Evolutionary conservation across 345 rosid genomes (phyloP).

Genomic region (Bretschneidera sinensis): DNA sequence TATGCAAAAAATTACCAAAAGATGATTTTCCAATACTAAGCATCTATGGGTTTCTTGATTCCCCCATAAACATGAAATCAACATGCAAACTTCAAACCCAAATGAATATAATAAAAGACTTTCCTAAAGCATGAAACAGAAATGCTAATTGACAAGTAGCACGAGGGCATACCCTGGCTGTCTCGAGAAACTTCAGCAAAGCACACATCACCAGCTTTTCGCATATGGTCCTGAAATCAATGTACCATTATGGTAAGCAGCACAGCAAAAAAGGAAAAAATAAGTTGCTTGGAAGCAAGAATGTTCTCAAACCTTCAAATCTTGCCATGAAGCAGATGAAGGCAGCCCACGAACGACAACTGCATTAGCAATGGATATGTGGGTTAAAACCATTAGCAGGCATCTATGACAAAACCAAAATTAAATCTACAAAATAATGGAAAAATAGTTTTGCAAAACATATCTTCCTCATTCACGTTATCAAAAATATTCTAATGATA

Average conservation of each 20-base stretch:
- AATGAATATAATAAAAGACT: background rate
- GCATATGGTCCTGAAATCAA: conserved; percentile 80
- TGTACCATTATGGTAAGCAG: conserved; percentile 10
- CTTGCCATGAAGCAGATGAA: conserved; percentile 98
- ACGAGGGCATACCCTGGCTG: conserved; percentile 53
- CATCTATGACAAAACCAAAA: background rate
- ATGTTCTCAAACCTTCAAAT: conserved; percentile 61
- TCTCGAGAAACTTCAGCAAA: conserved; percentile 92
- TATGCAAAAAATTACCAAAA: background rate
- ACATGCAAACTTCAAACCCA: no score
- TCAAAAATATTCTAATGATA: background rate
- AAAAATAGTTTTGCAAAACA: no score
- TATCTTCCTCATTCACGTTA: no score
- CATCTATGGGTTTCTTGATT: no score
- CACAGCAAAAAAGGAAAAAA: background rate
- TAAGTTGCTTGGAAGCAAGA: background rate
- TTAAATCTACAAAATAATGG: background rate
- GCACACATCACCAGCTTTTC: conserved; percentile 95
- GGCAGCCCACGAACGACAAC: conserved; percentile 88
- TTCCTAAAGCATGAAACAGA: background rate
- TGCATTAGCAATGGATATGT: conserved; percentile 24
- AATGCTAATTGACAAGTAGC: background rate
- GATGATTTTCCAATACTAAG: background rate
- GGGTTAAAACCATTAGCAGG: background rate
- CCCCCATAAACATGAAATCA: no score